These are phyloP conservation scores for Passalora sequoiae DNA, from an alignment of 2,329 filamentous ascomycete species.

Conservation along the genomic window DNA sequence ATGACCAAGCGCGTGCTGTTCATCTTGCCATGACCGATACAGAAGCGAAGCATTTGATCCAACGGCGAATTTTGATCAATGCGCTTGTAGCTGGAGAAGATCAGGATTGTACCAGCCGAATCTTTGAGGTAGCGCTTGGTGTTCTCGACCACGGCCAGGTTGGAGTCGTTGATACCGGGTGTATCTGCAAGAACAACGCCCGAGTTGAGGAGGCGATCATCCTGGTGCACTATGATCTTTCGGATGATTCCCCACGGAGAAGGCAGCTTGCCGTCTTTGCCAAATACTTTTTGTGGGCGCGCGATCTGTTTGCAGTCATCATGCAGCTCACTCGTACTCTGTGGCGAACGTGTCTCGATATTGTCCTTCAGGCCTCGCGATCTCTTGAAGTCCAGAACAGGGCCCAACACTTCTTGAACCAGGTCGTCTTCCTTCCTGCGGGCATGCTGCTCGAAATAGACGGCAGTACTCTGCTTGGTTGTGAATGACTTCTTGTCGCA, in stretches of 20 bases:
- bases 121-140: constrained; percentile 15
- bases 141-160: constrained; percentile 13
- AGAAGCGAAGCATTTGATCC: constrained; percentile 8
- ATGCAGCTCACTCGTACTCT: constrained; percentile 2
- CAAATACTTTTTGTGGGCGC: background rate
- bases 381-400: background rate
- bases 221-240: constrained; percentile 9
- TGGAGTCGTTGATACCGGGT: constrained; percentile 20
- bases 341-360: constrained; percentile 4
- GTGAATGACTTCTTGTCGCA: constrained; percentile 9
- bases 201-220: constrained; percentile 14
- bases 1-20: constrained; percentile 9
- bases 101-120: constrained; percentile 12
- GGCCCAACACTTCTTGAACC: constrained; percentile 1
- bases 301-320: constrained; percentile 4
- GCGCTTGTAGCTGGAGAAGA: constrained; percentile 11
- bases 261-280: constrained; percentile 1
- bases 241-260: constrained; percentile 17
- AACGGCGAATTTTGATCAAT: constrained; percentile 7
- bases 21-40: constrained; percentile 15
- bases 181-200: constrained; percentile 20
- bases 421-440: background rate
- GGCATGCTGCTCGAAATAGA: constrained; percentile 6
- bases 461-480: background rate
- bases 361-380: constrained; percentile 3